These are phyloP conservation scores for Emydomyces testavorans DNA, from an alignment of 2,329 filamentous ascomycete species.

Conservation along the genomic window DNA sequence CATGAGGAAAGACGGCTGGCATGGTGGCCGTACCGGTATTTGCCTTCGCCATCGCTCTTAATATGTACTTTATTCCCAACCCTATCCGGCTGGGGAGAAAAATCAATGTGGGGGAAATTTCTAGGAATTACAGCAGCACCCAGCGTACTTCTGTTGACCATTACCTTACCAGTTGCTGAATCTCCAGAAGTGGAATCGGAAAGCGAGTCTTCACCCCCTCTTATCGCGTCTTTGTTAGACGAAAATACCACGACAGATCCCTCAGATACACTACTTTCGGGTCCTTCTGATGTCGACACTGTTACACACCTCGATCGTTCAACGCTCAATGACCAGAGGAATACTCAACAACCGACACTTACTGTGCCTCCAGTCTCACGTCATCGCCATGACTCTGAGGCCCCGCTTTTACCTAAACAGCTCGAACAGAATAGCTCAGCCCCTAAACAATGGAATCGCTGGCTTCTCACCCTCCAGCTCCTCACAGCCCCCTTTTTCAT, in stretches of 20 bases:
- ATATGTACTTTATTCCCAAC: constrained; percentile 75
- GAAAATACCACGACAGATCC: constrained; percentile 23
- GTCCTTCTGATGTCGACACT: neutral
- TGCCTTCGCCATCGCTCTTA: constrained; percentile 63
- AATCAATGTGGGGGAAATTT: constrained; percentile 72
- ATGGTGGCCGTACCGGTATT: constrained; percentile 71
- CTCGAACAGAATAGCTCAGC: constrained; percentile 22
- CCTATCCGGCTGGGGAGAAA: constrained; percentile 66
- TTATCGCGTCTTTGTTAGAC: constrained; percentile 20
- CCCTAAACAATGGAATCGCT: constrained; percentile 67
- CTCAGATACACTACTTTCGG: neutral
- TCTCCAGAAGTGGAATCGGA: constrained; percentile 44
- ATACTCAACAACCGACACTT: neutral
- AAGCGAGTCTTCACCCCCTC: neutral
- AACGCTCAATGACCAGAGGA: neutral
- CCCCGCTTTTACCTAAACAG: constrained; percentile 27
- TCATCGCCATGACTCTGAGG: constrained; percentile 28
- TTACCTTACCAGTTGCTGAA: constrained; percentile 86
- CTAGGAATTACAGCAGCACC: constrained; percentile 75
- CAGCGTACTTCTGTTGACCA: constrained; percentile 77
- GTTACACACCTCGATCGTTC: neutral
- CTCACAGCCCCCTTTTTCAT: constrained; percentile 81
- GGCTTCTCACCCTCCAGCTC: constrained; percentile 75
- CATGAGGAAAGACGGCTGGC: constrained; percentile 38
- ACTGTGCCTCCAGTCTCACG: neutral